phyloP scores from a whole-genome alignment of 1,284 basidiomycete species.

The Ustanciosporium gigantosporum region DNA sequence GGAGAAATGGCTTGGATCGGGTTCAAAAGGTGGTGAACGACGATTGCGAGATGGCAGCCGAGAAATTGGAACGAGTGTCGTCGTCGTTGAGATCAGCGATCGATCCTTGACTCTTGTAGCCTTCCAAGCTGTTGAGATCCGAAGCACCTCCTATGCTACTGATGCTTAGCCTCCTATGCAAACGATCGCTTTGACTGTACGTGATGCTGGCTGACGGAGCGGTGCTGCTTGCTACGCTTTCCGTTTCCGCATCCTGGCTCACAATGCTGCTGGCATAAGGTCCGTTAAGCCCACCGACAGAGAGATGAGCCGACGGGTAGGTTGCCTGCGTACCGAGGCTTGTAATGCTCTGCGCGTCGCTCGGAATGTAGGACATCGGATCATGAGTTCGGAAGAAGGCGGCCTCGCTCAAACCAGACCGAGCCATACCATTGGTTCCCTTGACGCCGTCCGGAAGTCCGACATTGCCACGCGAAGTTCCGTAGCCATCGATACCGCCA shows the following conservation, averaged over 20 bases:
- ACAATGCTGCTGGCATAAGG: slow-evolving; percentile 49
- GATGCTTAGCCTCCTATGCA: slow-evolving; percentile 42
- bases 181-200: slow-evolving; percentile 51
- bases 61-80: slow-evolving; percentile 44
- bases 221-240: slow-evolving; percentile 27
- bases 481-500: slow-evolving; percentile 11
- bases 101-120: slow-evolving; percentile 49
- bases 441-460: slow-evolving; percentile 5
- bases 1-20: too few species aligned
- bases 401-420: slow-evolving; percentile 71
- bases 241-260: slow-evolving; percentile 47
- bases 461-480: slow-evolving; percentile 1
- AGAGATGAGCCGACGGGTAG: slow-evolving; percentile 43
- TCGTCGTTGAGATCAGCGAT: slow-evolving; percentile 34
- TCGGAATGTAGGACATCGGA: slow-evolving; percentile 88
- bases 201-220: slow-evolving; percentile 40
- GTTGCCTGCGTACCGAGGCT: slow-evolving; percentile 51
- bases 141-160: slow-evolving; percentile 37
- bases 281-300: slow-evolving; percentile 21
- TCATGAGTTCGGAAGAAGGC: slow-evolving; percentile 95
- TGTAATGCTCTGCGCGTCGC: slow-evolving; percentile 66
- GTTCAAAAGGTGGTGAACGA: slow-evolving; percentile 57
- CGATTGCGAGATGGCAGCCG: slow-evolving; percentile 51
- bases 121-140: slow-evolving; percentile 44
- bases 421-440: background rate